A percentile compares a stretch with the other conserved stretches of the same genome.
Conservation (phyloP, 208 protist species). For the Entamoeba invadens region DNA sequence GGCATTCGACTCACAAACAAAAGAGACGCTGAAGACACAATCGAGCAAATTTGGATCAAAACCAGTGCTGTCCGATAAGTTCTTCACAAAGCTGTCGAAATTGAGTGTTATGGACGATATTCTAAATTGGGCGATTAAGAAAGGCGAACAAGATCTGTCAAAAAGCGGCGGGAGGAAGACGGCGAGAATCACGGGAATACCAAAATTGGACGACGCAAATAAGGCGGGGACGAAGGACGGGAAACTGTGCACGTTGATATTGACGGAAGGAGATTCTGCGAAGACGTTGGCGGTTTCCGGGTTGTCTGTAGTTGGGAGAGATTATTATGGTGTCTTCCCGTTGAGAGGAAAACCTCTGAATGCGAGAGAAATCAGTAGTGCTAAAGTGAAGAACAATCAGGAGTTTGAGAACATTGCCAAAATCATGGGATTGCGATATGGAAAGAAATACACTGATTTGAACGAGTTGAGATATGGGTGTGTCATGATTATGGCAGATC, state of each 20-base stretch:
- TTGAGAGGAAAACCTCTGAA: conserved; percentile 96
- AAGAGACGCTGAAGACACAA: conserved; percentile 87
- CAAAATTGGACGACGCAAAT: conserved; percentile 99
- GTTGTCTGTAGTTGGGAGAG: conserved; percentile 83
- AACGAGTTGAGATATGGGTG: conserved; percentile 87
- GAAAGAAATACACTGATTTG: conserved; percentile 62
- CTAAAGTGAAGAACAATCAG: conserved; percentile 73
- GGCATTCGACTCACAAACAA: conserved; percentile 97
- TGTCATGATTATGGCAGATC: conserved; percentile 99
- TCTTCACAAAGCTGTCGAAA: conserved; percentile 60
- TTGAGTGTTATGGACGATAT: conserved; percentile 38
- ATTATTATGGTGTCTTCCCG: conserved; percentile 98
- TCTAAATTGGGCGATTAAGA: not conserved
- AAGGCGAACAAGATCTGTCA: not conserved
- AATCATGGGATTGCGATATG: conserved; percentile 61
- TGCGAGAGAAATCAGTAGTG: conserved; percentile 78
- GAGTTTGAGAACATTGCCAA: conserved; percentile 62
- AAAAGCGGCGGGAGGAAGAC: conserved; percentile 5
- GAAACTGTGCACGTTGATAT: conserved; percentile 92
- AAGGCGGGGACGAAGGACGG: conserved; percentile 63
- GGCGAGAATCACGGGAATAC: conserved; percentile 70
- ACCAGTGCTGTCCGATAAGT: not conserved
- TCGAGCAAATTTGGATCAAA: conserved; percentile 69
- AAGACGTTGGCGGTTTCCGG: conserved; percentile 68
- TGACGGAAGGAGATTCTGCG: conserved; percentile 97